phyloP scores from a whole-genome alignment of 2,329 filamentous ascomycete genomes.

The Sclerotinia minor region DNA sequence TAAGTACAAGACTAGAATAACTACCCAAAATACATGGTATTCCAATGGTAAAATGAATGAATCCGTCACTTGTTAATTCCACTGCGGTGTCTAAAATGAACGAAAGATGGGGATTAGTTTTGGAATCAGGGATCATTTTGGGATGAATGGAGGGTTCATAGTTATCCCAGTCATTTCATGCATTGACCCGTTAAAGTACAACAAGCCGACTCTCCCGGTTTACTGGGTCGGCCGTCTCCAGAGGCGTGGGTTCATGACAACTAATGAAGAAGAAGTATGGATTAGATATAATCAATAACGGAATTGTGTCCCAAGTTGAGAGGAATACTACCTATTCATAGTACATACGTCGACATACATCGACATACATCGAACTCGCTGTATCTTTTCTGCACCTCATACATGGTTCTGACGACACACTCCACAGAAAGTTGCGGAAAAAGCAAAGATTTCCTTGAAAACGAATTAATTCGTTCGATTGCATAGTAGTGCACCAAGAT shows the following conservation, averaged over 20 bases:
- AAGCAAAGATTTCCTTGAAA: constrained; percentile 19
- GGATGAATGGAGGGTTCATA: constrained; percentile 8
- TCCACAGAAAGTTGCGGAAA: constrained; percentile 5
- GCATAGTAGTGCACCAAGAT: not conserved
- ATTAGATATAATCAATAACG: not conserved
- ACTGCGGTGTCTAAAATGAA: not conserved
- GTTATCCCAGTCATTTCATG: constrained; percentile 23
- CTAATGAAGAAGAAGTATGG: not conserved
- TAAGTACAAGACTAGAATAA: constrained; percentile 9
- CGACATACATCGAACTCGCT: not conserved
- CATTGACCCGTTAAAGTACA: constrained; percentile 21
- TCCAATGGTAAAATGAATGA: not conserved
- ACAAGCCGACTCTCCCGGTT: constrained; percentile 22
- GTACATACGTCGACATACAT: no score
- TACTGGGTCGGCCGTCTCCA: constrained; percentile 25
- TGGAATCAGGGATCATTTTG: not conserved
- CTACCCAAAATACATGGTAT: not conserved
- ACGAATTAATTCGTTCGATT: constrained; percentile 10
- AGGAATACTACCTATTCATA: not conserved
- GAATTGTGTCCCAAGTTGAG: not conserved
- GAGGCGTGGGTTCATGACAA: constrained; percentile 13
- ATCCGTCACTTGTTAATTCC: not conserved
- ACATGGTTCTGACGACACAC: constrained; percentile 8
- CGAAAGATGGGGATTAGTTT: not conserved
- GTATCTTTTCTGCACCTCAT: constrained; percentile 8